phyloP scores from a whole-genome alignment of 805 yeast species.

The Blastobotrys mokoenaii region DNA sequence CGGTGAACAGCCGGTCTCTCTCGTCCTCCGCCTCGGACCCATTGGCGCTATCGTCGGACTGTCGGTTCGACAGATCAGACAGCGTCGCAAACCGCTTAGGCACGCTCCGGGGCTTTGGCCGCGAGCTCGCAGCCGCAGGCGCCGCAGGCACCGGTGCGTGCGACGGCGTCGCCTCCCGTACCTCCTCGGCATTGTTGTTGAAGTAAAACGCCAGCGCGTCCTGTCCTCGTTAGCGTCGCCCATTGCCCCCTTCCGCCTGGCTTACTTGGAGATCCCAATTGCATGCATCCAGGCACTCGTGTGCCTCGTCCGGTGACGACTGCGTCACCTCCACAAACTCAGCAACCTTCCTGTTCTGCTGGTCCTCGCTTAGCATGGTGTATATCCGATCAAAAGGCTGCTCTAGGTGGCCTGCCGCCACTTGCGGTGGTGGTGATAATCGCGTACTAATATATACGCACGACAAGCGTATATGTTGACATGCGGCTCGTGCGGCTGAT shows the following conservation, averaged over 20 bases:
- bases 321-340: constrained; percentile 33
- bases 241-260: background rate
- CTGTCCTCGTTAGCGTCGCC: background rate
- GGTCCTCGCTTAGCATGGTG: constrained; percentile 5
- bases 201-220: constrained; percentile 4
- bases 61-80: constrained; percentile 21
- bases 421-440: background rate
- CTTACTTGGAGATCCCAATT: constrained; percentile 27
- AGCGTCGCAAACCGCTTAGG: constrained; percentile 24
- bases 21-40: constrained; percentile 30
- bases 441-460: too few species aligned
- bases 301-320: constrained; percentile 33
- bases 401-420: too few species aligned
- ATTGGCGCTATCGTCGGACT: constrained; percentile 26
- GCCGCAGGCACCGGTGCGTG: background rate
- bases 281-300: constrained; percentile 28
- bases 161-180: constrained; percentile 2
- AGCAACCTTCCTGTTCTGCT: constrained; percentile 17
- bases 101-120: constrained; percentile 4
- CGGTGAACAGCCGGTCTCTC: constrained; percentile 40
- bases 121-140: background rate
- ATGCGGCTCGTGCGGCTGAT: background rate
- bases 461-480: too few species aligned
- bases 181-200: constrained; percentile 3
- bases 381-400: background rate